Evolutionary conservation across 306 rosid species (phyloP).

Genomic region (Pterocarpus santalinus): DNA sequence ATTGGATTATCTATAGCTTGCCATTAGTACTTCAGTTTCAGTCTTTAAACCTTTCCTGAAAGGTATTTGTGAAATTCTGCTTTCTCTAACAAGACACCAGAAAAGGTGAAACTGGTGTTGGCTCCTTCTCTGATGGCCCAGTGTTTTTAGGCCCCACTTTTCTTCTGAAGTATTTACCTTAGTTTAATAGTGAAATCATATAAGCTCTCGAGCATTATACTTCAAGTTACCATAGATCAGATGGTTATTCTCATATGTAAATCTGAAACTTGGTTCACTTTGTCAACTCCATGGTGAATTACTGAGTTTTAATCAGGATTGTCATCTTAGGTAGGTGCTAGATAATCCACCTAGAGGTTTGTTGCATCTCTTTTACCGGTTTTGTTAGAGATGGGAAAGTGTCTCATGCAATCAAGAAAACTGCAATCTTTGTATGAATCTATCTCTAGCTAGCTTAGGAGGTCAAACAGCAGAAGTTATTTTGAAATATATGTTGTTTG

Average conservation of each 20-base stretch:
- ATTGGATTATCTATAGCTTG: constrained; percentile 38
- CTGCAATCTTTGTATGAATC: not conserved
- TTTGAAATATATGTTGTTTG: constrained; percentile 1
- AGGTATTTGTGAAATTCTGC: constrained; percentile 23
- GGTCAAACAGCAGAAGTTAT: constrained; percentile 5
- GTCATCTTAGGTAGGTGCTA: constrained; percentile 17
- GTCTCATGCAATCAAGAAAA: not conserved
- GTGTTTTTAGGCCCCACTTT: constrained; percentile 20
- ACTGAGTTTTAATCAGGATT: not conserved
- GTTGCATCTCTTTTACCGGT: constrained; percentile 17
- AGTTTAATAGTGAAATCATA: not conserved
- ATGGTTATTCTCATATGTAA: constrained; percentile 20
- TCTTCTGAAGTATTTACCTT: constrained; percentile 5
- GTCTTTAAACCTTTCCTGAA: constrained; percentile 30
- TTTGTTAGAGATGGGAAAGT: constrained; percentile 6
- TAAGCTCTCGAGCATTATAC: not conserved
- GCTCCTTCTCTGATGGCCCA: constrained; percentile 19
- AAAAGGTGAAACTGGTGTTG: constrained; percentile 23
- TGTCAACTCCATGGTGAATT: constrained; percentile 12
- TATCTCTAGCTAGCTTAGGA: constrained; percentile 14
- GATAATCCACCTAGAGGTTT: constrained; percentile 14
- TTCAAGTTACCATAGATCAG: constrained; percentile 4
- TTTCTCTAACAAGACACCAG: constrained; percentile 22
- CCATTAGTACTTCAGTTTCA: constrained; percentile 25
- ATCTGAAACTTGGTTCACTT: constrained; percentile 29